Conservation (phyloP, 768 basidiomycete species). For the Termitomyces titanicus region DNA sequence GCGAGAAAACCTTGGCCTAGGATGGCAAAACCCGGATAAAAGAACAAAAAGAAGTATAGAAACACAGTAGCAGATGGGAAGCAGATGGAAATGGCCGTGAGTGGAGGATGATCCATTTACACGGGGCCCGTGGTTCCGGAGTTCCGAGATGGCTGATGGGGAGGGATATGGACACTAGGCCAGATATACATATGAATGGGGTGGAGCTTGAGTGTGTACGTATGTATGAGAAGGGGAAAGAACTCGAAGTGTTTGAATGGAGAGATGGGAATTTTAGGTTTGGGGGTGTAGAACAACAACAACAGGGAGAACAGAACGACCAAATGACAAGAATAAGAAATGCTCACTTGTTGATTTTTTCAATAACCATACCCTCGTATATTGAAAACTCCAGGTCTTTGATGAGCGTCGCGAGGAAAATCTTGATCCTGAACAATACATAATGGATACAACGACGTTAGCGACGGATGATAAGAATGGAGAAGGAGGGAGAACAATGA, state of each 20-base stretch:
- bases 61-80: neutral
- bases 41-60: neutral
- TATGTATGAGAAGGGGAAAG: slow-evolving; percentile 15
- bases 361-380: neutral
- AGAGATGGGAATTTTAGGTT: neutral
- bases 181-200: too few species aligned
- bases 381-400: neutral
- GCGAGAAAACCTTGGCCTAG: neutral
- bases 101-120: neutral
- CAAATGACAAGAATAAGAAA: neutral
- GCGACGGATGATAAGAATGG: neutral
- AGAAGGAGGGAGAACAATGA: neutral
- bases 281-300: neutral
- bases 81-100: too few species aligned
- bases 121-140: neutral
- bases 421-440: neutral
- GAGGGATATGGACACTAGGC: too few species aligned
- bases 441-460: neutral
- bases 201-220: neutral
- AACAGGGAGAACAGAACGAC: neutral
- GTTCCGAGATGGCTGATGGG: neutral
- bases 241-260: slow-evolving; percentile 16
- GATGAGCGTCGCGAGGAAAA: neutral
- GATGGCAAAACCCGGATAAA: neutral
- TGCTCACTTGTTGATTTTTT: neutral